Base-by-base conservation (phyloP, 805 yeast genomes). In the Metschnikowia arizonensis region DNA sequence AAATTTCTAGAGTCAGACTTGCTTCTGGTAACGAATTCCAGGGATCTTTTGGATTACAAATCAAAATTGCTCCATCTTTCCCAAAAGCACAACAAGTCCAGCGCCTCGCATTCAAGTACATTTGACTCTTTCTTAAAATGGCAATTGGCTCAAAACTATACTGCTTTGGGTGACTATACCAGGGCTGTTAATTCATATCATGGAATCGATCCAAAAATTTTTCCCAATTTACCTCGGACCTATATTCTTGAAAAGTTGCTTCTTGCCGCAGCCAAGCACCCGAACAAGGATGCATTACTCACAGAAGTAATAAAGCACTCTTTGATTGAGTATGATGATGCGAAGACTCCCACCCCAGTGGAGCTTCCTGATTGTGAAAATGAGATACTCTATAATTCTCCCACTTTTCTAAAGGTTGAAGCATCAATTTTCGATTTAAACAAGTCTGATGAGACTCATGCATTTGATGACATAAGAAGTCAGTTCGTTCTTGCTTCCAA, bases 71-170 rank as follows among this genome's bases (percentile, higher is more conserved):
- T 47, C 18, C 34, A 44, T 17, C 38, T 19, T 11, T 42, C 47
- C 3, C 21, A 25, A n/a, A 28, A 29, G 5, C 12, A n/a, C 29
- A 32, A 23, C 18, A 17, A 33, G 26, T 31, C 34, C 6, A 42
- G 21, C 12, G 14, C 35, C 12, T 29, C 7, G 10, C 42, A 15
- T 21, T 39, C 42, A 3, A 23, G 15, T 21, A 23, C 34, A 2
- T 39, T 10, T 29, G 23, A 28, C 33, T 26, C 25, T 21, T 15
- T 18, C 53, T 59, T 77, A 11, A 68, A 72, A 52, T 77, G 72
- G 62, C 70, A 75, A 50, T 58, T 82, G 7, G 88, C 77, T 1
- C 81, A 80, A 38, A 74, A 69, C 44, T 66, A 70, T 49, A 69
- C 56, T 30, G 37, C 23, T 5, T 3, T 38, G 1, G 40, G 35